Evolutionary conservation across 345 rosid genomes (phyloP).

Genomic region (Eucalyptus lansdowneana): DNA sequence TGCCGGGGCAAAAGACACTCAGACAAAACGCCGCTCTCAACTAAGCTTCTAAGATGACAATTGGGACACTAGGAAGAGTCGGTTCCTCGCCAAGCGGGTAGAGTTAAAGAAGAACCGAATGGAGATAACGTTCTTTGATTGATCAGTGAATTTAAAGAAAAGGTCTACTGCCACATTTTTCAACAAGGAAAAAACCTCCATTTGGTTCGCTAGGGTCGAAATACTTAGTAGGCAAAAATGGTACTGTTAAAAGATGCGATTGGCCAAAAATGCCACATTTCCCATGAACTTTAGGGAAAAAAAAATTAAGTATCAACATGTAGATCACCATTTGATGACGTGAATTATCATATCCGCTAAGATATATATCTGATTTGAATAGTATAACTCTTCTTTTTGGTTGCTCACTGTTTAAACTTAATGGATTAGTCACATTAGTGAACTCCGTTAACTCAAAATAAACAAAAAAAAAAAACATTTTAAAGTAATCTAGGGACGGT

Average conservation of each 20-base stretch:
- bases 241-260: fast-evolving
- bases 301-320: not conserved
- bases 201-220: no score
- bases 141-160: no score
- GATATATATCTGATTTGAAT: not conserved
- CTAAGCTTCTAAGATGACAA: no score
- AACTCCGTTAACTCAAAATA: not conserved
- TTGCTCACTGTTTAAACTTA: not conserved
- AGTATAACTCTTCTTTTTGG: not conserved
- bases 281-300: not conserved
- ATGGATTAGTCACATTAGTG: not conserved
- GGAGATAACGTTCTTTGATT: no score
- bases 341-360: not conserved
- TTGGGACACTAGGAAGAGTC: no score
- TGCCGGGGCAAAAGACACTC: no score
- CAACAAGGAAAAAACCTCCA: no score
- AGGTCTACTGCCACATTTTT: no score
- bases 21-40: no score
- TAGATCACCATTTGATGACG: not conserved
- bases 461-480: not conserved
- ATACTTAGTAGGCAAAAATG: no score
- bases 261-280: not conserved
- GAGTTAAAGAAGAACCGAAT: no score
- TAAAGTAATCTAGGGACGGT: fast-evolving
- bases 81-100: no score